Percentiles rank a stretch among this genome's conserved stretches.
These are phyloP conservation scores for Echium plantagineum DNA, from an alignment of 257 asterid genomes.

Conservation along the genomic window DNA sequence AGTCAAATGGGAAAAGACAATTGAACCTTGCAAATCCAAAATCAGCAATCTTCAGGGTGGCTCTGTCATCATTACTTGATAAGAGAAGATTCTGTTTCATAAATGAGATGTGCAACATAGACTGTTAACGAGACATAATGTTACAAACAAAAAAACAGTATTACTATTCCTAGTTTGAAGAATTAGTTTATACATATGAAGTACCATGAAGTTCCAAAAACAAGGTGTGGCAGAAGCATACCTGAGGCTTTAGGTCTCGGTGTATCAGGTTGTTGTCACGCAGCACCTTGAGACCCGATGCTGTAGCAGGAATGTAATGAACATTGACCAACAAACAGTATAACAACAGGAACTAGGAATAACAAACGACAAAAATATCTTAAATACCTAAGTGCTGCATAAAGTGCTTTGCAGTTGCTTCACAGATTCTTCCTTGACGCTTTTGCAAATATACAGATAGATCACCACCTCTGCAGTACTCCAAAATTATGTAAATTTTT, in stretches of 20 bases:
- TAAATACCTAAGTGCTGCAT: constrained; percentile 79
- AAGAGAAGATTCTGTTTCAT: constrained; percentile 40
- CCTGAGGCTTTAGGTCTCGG: constrained; percentile 97
- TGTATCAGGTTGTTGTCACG: constrained; percentile 78
- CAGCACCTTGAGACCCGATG: constrained; percentile 80
- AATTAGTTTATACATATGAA: not conserved
- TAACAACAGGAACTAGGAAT: constrained; percentile 3
- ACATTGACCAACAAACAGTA: constrained; percentile 3
- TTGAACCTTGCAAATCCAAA: constrained; percentile 75
- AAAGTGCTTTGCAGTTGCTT: constrained; percentile 77
- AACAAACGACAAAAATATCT: not conserved
- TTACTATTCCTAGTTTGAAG: not conserved
- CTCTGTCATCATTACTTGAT: constrained; percentile 28
- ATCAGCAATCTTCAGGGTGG: constrained; percentile 42
- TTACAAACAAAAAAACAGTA: not conserved
- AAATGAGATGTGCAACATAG: constrained; percentile 1
- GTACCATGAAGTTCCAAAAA: not conserved
- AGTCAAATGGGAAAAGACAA: not conserved
- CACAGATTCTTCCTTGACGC: constrained; percentile 65
- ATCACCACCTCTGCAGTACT: constrained; percentile 94
- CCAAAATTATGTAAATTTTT: constrained; percentile 73
- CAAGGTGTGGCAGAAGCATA: constrained; percentile 12
- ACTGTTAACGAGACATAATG: not conserved
- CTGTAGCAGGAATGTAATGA: constrained; percentile 28
- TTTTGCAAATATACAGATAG: constrained; percentile 63